Evolutionary conservation across 371 early-diverging fungal species (phyloP), one percentile per base, ranked within the genome.

Genomic region (Batrachochytrium dendrobatidis): DNA sequence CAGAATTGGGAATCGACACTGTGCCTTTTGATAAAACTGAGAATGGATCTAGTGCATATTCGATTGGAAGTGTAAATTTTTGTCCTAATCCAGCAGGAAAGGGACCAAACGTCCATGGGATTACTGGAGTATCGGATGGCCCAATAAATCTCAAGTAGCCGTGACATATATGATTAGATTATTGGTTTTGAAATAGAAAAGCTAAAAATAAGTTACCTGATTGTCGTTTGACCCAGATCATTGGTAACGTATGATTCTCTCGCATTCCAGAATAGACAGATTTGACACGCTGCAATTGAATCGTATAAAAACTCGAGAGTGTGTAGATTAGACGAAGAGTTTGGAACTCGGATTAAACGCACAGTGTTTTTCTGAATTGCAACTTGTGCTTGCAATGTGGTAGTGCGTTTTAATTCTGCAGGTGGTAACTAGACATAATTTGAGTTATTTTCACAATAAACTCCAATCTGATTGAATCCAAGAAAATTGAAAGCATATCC

Each of bases 381-480:
- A 17, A 48, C 28, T 30, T 31, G 31, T 2, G 55, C 43, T 29
- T 61, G 45, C 15, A 61, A 44, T 12, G 61, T 54, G 32, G 43
- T 53, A 18, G 55, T 55, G 26, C 25, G 50, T 50, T 48, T 24
- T 20, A 61, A 24, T 5, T 54, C 45, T 12, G 61, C 54, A 18
- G 61, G 61, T 12, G 61, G 61, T 22, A 61, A 45, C 55, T 61
- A n/a, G n/a, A n/a, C n/a, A n/a, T n/a, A n/a, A n/a, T n/a, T n/a
- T n/a, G n/a, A n/a, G n/a, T n/a, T n/a, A n/a, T n/a, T n/a, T n/a
- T n/a, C n/a, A n/a, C n/a, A n/a, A n/a, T n/a, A n/a, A n/a, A n/a
- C n/a, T n/a, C n/a, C n/a, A n/a, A n/a, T n/a, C n/a, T n/a, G n/a
- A n/a, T n/a, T n/a, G n/a, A n/a, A n/a, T n/a, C n/a, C n/a, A n/a